A percentile compares a stretch with the other conserved stretches of the same genome.
phyloP scores from a whole-genome alignment of 352 stramenopile species.

The Globisporangium canariense region DNA sequence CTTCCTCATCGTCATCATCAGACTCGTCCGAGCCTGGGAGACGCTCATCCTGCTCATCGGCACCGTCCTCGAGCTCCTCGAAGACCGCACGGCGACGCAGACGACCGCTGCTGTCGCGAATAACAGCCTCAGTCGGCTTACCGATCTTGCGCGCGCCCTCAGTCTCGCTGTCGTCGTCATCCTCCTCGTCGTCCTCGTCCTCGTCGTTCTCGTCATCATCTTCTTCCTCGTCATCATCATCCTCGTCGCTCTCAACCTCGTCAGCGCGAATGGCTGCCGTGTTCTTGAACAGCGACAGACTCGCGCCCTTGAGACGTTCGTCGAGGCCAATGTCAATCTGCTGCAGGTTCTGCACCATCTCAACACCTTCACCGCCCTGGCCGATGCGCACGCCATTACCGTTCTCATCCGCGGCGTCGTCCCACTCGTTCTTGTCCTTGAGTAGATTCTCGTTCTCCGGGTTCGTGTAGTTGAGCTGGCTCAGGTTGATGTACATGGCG shows the following conservation, averaged over 20 bases:
- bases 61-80: conserved; percentile 38
- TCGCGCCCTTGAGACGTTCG: conserved; percentile 92
- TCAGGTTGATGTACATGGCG: conserved; percentile 99
- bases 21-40: conserved; percentile 29
- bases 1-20: conserved; percentile 39
- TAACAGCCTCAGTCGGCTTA: conserved; percentile 63
- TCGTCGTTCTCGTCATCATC: conserved; percentile 47
- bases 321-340: conserved; percentile 89
- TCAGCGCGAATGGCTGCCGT: conserved; percentile 79
- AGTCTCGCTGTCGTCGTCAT: conserved; percentile 51
- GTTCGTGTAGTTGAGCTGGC: conserved; percentile 93
- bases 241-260: conserved; percentile 59
- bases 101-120: conserved; percentile 64
- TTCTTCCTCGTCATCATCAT: conserved; percentile 57
- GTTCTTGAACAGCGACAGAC: conserved; percentile 95
- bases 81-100: conserved; percentile 80
- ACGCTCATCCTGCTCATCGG: conserved; percentile 15
- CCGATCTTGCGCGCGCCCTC: conserved; percentile 41
- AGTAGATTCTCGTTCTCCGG: conserved; percentile 78
- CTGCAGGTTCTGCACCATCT: conserved; percentile 96
- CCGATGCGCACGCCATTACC: conserved; percentile 35
- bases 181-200: conserved; percentile 34
- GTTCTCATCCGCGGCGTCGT: conserved; percentile 43
- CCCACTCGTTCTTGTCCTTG: conserved; percentile 43
- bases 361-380: conserved; percentile 77